phyloP scores from a whole-genome alignment of 257 asterid genomes.

The Plantago elongata region DNA sequence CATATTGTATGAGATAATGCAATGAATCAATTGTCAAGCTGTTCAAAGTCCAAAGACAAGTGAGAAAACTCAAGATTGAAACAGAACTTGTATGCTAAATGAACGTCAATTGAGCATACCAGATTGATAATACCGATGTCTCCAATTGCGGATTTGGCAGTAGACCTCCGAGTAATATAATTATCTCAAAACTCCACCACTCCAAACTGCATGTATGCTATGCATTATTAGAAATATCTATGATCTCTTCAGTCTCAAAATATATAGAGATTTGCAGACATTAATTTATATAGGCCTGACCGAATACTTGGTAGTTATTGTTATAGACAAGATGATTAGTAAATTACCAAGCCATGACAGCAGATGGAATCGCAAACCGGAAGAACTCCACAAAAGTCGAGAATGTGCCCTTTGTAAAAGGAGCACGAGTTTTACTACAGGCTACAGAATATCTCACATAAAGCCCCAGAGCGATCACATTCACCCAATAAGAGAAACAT shows the following conservation, averaged over 20 bases:
- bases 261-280: background rate
- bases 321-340: no score
- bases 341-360: slow-evolving; percentile 43
- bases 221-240: background rate
- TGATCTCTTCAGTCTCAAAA: background rate
- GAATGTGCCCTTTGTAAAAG: slow-evolving; percentile 23
- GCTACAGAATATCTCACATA: slow-evolving; percentile 35
- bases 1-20: slow-evolving; percentile 57
- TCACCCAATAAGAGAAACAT: slow-evolving; percentile 43
- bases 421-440: slow-evolving; percentile 25
- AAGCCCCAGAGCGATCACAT: slow-evolving; percentile 27
- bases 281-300: no score
- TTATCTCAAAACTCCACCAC: slow-evolving; percentile 49
- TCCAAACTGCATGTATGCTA: slow-evolving; percentile 42
- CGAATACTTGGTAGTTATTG: no score
- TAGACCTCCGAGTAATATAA: slow-evolving; percentile 37
- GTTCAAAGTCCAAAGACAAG: slow-evolving; percentile 19
- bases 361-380: slow-evolving; percentile 37
- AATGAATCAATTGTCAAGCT: slow-evolving; percentile 53
- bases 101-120: slow-evolving; percentile 18
- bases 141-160: slow-evolving; percentile 39
- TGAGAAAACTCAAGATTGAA: background rate
- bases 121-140: slow-evolving; percentile 40
- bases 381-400: slow-evolving; percentile 31
- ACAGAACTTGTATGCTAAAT: background rate